Percentiles rank a stretch among this genome's conserved stretches.
These are phyloP conservation scores for Saccharomycopsis sp. DNA, from an alignment of 805 yeast genomes.

Conservation along the genomic window DNA sequence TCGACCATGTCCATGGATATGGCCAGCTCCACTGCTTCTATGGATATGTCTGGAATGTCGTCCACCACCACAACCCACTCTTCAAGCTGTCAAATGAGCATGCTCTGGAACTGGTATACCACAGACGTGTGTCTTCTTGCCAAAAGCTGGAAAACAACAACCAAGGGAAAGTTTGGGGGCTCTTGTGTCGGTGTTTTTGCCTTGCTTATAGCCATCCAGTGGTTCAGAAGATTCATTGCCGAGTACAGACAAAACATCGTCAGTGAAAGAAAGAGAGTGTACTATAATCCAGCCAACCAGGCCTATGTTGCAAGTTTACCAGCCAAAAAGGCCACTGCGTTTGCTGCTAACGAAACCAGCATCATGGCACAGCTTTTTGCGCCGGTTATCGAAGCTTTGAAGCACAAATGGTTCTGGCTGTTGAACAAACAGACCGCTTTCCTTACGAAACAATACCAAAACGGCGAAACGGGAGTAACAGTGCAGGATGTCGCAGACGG, in stretches of 20 bases:
- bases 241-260: conserved; percentile 42
- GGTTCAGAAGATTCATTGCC: conserved; percentile 48
- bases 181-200: conserved; percentile 61
- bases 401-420: conserved; percentile 21
- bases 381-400: conserved; percentile 18
- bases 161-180: conserved; percentile 60
- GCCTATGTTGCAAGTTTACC: neutral
- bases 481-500: neutral
- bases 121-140: conserved; percentile 60
- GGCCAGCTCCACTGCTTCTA: neutral
- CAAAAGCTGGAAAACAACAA: conserved; percentile 52
- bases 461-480: neutral
- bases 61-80: neutral
- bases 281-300: conserved; percentile 6
- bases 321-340: neutral
- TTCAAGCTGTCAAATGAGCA: conserved; percentile 26
- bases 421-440: neutral
- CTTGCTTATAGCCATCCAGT: conserved; percentile 49
- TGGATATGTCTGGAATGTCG: neutral
- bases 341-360: conserved; percentile 13
- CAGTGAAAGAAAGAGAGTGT: conserved; percentile 22
- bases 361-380: conserved; percentile 9
- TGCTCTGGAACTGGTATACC: conserved; percentile 74
- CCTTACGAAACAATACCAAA: neutral
- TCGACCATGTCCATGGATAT: neutral